Evolutionary conservation across 192 early-diverging fungal species (phyloP), one percentile per base, ranked within the genome.

Genomic region (Backusella tuberculispora): DNA sequence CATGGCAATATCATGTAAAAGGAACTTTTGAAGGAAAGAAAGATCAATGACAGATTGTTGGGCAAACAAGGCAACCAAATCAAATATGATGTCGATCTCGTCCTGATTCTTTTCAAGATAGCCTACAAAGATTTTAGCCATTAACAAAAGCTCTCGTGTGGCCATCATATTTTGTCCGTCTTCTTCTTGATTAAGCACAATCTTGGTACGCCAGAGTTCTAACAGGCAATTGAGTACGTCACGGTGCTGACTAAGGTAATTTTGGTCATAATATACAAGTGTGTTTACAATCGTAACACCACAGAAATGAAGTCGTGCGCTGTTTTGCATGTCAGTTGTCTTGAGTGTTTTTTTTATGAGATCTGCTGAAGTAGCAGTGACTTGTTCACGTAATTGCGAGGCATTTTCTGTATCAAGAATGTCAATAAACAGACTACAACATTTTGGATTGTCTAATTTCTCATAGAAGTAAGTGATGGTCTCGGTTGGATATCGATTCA

Each of bases 401-500:
- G 89, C 87, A 75, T 81, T 83, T 70, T 88, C 87, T 14, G 80
- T 82, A 5, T 83, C 83, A 26, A 92, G 68, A 2, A 92, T 74
- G 41, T 85, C 85, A 7, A 88, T 83, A 79, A 96, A 96, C 24
- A 96, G 74, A 21, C 86, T 87, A 29, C 83, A 87, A 67, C 86
- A 85, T 41, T 84, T 84, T 5, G 84, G 79, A 68, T 90, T 83
- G 14, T 82, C 79, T 34, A 96, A 67, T 21, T 86, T 88, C 34
- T 92, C 88, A 21, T 90, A 85, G 74, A 99, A 99, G 76, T 94
- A 97, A 5, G 88, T 87, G 6, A 96, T 88, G 2, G 95, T 84
- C 69, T 99, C 96, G 7, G 87, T 75, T 4, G 92, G 85, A 76
- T 99, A 98, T 26, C 93, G 86, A 75, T 95, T 97, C 63, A 99